Conservation (phyloP, 768 basidiomycete species). For the Asterophora lycoperdoides region DNA sequence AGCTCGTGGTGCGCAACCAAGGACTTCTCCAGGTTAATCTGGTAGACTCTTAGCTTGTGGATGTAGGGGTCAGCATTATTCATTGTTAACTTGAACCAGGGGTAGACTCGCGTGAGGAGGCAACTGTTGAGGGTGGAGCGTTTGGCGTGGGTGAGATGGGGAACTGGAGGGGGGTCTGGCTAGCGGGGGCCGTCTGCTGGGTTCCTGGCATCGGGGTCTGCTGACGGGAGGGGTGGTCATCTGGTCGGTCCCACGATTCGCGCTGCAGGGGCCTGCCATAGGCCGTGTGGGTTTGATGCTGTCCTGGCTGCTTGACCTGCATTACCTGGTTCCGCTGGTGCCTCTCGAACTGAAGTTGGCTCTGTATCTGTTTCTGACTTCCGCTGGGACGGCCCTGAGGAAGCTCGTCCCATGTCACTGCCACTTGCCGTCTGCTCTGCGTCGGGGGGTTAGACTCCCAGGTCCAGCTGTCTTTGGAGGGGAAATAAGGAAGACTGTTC, state of each 20-base stretch:
- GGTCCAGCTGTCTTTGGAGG: slow-evolving; percentile 2
- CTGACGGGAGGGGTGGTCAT: too few relatives aligned
- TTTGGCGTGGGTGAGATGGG: background rate
- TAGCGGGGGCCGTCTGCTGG: too few relatives aligned
- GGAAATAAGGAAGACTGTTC: slow-evolving; percentile 11
- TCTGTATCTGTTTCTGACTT: background rate
- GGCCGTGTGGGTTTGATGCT: background rate
- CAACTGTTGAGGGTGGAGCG: background rate
- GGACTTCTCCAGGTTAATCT: background rate
- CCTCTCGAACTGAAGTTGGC: background rate
- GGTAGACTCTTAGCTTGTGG: background rate
- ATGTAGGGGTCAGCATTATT: background rate
- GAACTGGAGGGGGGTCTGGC: too few relatives aligned
- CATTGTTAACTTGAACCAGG: background rate
- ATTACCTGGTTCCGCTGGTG: background rate
- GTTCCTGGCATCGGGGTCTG: too few relatives aligned
- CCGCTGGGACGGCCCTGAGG: too few relatives aligned
- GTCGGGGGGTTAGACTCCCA: background rate
- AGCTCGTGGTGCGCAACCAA: background rate
- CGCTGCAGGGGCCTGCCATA: background rate
- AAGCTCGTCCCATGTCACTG: too few relatives aligned
- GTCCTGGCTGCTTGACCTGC: background rate
- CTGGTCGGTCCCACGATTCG: too few relatives aligned
- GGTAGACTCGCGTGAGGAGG: background rate
- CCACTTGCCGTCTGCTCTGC: too few relatives aligned